phyloP scores from a whole-genome alignment of 805 yeast species.

The Wickerhamiella australiensis region DNA sequence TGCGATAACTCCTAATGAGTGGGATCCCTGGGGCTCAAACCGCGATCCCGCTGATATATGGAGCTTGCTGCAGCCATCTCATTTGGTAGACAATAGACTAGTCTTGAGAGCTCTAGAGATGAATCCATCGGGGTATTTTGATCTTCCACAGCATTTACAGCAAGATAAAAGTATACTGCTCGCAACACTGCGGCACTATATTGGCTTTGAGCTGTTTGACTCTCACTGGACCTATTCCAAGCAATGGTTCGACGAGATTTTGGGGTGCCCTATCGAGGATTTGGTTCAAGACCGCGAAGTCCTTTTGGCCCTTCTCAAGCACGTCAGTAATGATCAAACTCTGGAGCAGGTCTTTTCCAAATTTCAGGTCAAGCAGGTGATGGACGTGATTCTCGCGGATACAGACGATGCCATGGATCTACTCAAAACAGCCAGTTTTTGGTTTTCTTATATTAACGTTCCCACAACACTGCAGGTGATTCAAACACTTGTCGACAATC shows the following conservation, averaged over 20 bases:
- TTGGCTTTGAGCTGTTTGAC: no score
- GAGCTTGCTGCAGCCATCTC: background rate
- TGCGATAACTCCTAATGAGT: background rate
- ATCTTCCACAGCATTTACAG: background rate
- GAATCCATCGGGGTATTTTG: background rate
- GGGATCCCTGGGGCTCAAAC: no score
- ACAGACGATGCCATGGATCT: background rate
- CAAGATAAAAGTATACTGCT: background rate
- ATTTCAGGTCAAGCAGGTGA: no score
- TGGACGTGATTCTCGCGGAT: background rate
- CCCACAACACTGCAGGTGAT: background rate
- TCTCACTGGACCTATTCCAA: no score
- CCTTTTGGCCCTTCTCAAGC: background rate
- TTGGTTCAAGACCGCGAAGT: no score
- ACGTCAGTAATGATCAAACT: background rate
- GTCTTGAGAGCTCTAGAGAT: background rate
- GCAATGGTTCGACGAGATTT: background rate
- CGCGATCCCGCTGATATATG: background rate
- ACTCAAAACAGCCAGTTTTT: background rate
- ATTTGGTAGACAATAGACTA: background rate
- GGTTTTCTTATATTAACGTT: background rate
- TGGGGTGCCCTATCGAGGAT: no score
- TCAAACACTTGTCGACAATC: background rate
- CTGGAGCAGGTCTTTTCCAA: background rate
- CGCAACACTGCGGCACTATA: no score